Conservation (phyloP, 768 basidiomycete species). For the Rhodosporidiobolus odoratus region DNA sequence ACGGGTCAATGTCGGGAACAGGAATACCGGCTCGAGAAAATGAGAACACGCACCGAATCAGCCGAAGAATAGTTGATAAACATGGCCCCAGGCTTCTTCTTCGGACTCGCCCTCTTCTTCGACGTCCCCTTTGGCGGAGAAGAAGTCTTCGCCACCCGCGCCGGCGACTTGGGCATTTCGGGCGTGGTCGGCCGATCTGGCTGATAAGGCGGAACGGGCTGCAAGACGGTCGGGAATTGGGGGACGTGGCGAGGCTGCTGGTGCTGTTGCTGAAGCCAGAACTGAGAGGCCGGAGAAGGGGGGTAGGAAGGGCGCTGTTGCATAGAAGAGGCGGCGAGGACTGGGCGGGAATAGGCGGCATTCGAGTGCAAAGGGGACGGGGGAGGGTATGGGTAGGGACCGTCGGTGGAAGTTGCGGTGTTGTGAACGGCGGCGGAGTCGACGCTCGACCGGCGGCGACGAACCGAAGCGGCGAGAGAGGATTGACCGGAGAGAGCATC, state of each 20-base stretch:
- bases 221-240: not conserved
- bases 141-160: not conserved
- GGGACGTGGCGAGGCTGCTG: not conserved
- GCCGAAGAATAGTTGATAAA: conserved; percentile 34
- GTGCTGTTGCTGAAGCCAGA: not conserved
- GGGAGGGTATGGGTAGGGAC: not conserved
- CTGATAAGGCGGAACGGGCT: not conserved
- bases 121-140: not conserved
- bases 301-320: not conserved
- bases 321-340: not conserved
- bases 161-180: not conserved
- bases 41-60: conserved; percentile 23
- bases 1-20: not conserved
- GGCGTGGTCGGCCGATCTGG: not conserved
- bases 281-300: not conserved
- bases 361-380: not conserved
- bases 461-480: not conserved
- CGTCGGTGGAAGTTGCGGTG: not conserved
- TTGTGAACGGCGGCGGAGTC: not conserved
- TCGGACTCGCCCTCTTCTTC: conserved; percentile 9
- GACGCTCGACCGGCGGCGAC: not conserved
- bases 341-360: not conserved
- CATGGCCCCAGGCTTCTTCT: conserved; percentile 19
- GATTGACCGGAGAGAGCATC: not conserved
- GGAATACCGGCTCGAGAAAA: too few species aligned